Evolutionary conservation across 148 eudicot species (phyloP).

Genomic region (Rhododendron mucronatum): DNA sequence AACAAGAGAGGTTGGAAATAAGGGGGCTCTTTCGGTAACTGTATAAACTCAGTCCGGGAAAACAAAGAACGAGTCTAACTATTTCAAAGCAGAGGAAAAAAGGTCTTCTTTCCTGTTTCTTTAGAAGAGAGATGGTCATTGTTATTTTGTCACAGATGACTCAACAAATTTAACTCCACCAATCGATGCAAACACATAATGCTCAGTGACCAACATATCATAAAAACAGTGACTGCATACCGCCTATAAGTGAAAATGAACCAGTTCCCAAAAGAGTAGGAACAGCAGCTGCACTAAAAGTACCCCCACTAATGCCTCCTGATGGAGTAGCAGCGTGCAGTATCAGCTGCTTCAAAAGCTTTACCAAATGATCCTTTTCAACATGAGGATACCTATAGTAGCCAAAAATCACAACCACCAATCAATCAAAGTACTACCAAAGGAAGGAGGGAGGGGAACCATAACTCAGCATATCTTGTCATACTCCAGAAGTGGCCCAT

Average conservation of each 20-base stretch:
- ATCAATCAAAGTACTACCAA: not conserved
- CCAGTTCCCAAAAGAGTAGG: conserved; percentile 94
- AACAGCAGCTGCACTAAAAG: conserved; percentile 72
- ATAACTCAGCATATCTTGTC: not conserved
- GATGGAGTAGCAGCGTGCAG: conserved; percentile 41
- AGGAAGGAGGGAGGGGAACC: not conserved
- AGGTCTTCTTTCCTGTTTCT: not conserved
- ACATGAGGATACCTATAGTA: conserved; percentile 67
- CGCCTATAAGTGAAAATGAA: conserved; percentile 70
- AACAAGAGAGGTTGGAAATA: not conserved
- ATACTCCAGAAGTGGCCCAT: not conserved
- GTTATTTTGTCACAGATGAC: not conserved
- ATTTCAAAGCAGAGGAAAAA: not conserved
- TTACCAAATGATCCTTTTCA: conserved; percentile 81
- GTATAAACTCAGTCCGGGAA: not conserved
- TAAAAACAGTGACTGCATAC: conserved; percentile 32
- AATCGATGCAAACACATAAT: conserved; percentile 1
- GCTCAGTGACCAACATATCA: not conserved
- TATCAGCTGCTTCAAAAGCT: conserved; percentile 81
- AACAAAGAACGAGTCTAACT: not conserved
- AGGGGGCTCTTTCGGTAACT: not conserved
- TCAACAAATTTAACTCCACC: not conserved
- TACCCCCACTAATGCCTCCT: conserved; percentile 41
- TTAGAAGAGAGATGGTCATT: not conserved
- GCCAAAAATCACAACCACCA: not conserved